Evolutionary conservation across 2,329 filamentous ascomycete genomes (phyloP).

Genomic region (Huntiella moniliformis): DNA sequence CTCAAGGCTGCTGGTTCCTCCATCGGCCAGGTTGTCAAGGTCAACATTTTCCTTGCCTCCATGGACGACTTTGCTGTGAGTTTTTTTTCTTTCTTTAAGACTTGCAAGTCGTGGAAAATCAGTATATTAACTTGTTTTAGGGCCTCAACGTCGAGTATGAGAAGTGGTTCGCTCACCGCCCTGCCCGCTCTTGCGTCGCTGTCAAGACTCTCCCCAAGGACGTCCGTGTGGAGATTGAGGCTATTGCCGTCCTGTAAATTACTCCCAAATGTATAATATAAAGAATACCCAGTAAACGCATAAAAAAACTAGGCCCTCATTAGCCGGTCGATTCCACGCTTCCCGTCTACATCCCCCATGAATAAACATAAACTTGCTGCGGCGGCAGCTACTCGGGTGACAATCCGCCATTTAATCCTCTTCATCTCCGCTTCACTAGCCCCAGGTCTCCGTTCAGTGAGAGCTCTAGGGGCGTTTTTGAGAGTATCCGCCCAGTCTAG

Average conservation of each 20-base stretch:
- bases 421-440: neutral
- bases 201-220: constrained; percentile 77
- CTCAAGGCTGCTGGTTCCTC: constrained; percentile 64
- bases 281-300: constrained; percentile 3
- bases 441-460: constrained; percentile 13
- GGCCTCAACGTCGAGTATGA: constrained; percentile 76
- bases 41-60: constrained; percentile 76
- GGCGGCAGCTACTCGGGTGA: constrained; percentile 6
- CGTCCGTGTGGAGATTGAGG: constrained; percentile 80
- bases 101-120: neutral
- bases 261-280: constrained; percentile 5
- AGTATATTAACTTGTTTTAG: constrained; percentile 15
- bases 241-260: constrained; percentile 49
- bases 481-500: constrained; percentile 16
- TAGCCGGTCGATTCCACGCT: constrained; percentile 3
- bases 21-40: constrained; percentile 71
- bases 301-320: constrained; percentile 1
- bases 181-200: constrained; percentile 74
- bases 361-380: constrained; percentile 9
- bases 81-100: constrained; percentile 15
- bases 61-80: constrained; percentile 67
- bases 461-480: too few species aligned
- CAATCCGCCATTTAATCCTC: constrained; percentile 6
- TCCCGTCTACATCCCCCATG: constrained; percentile 5
- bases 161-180: constrained; percentile 68